Evolutionary conservation across 495 filamentous ascomycete species (phyloP), one percentile per base, ranked within the genome.

Genomic region (Paragyromitra xinjiangensis): DNA sequence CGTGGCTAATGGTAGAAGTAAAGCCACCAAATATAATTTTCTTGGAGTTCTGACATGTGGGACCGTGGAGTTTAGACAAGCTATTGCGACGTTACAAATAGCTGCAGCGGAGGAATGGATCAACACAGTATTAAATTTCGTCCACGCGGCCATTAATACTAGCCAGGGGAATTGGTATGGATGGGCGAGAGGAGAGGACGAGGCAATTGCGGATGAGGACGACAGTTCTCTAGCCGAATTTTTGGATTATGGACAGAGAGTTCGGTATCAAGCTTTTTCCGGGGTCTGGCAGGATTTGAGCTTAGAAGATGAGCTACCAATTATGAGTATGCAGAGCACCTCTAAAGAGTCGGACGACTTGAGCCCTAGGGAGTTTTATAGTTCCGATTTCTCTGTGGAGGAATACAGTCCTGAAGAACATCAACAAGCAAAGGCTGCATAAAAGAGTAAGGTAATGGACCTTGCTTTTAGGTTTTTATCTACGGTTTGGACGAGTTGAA

Each of bases 51-150:
- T 68, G 14, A 55, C 48, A n/a, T 39, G 29, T 39, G 50, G 64
- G 4, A 68, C 64, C 16, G n/a, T 68, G 6, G 64, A 56, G 45
- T 68, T 68, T 22, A 53, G 64, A 19, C 64, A 68, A 34, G 64
- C 48, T 39, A 40, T 68, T 19, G 64, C 24, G 1, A 53, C 45
- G 1, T 16, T 68, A 2, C 14, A 68, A 8, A 22, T 19, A 22
- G 16, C 48, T 55, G 44, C 50, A 5, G 64, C 16, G 14, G 64
- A 53, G 11, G 29, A 39, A 39, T 68, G 45, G 29, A 14, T 55
- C 64, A 53, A 68, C 7, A 68, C 50, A 2, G 48, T 68, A 68
- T 24, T 56, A 22, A 24, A 68, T 55, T 68, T 68, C 12, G 64
- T 55, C 14, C 26, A 39, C 16, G 64, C 48, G 22, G 64, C 64